Base-by-base conservation (phyloP, 1,284 basidiomycete species). In the Tilletia indica region DNA sequence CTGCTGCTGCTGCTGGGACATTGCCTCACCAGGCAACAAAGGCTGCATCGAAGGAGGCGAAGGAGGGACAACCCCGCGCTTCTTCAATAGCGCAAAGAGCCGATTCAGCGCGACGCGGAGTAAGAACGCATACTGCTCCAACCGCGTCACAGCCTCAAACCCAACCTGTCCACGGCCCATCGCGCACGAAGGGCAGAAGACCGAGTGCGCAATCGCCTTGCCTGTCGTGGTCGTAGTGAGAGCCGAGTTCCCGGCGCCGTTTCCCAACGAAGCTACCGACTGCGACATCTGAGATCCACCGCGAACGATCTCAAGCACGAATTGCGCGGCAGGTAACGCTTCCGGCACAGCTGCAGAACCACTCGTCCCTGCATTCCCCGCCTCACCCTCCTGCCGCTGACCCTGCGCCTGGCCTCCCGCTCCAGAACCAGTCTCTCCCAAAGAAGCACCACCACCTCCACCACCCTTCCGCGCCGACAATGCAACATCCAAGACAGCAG, bases 71-170 rank as follows among this genome's bases (percentile, higher is more conserved):
- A 94, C 91, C 39, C 95, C 94, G 77, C 94, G 90, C 86, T 93
- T 92, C 86, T 93, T 92, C 82, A 98, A 87, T 72, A 98, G 88
- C 58, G 93, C 89, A 85, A 94, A 97, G 70, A 99, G 87, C 79
- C 96, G 89, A 76, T 95, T 89, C 70, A 99, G 88, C 4, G 96
- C 97, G 21, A 99, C 97, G 79, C 98, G 95, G 70, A 99, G 87
- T 73, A 99, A 86, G 87, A 97, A 99, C 0, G 97, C 93, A 85
- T 97, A 99, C 84, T 99, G 96, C 86, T 99, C 96, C 77, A 99
- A 86, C 73, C 96, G 88, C 69, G 95, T 94, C 19, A 97, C 96
- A 16, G 92, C 88, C 82, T 93, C 91, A 86, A 99, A 97, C 9
- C 94, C 94, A 25, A 63, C 72, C 36, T 38, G 61, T 3, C 61